phyloP scores from a whole-genome alignment of 805 yeast species.

The Metschnikowia gruessii region DNA sequence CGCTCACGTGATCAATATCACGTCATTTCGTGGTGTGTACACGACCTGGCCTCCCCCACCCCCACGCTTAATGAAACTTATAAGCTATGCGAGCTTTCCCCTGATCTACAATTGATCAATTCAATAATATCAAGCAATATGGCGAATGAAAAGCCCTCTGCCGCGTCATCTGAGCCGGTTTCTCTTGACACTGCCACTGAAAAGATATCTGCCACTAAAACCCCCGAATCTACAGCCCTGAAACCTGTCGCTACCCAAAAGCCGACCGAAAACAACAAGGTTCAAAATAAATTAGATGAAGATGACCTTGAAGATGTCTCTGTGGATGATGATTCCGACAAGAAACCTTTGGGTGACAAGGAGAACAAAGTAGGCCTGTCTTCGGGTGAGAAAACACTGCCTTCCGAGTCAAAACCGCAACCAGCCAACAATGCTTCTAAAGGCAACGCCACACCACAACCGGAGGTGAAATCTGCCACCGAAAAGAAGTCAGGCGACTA shows the following conservation, averaged over 20 bases:
- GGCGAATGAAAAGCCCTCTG: slow-evolving; percentile 26
- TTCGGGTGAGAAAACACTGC: background rate
- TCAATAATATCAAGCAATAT: background rate
- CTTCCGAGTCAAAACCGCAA: background rate
- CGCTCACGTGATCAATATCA: background rate
- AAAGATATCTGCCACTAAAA: background rate
- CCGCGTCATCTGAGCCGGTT: slow-evolving; percentile 37
- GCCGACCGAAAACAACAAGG: background rate
- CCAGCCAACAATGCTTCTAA: background rate
- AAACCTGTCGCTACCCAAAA: background rate
- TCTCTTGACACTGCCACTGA: slow-evolving; percentile 21
- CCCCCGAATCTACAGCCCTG: background rate
- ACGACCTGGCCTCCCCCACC: background rate
- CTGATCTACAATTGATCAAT: background rate
- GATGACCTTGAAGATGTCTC: slow-evolving; percentile 9
- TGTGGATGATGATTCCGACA: slow-evolving; percentile 1
- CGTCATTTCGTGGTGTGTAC: background rate
- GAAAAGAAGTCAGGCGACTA: background rate
- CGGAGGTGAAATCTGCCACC: too few relatives aligned
- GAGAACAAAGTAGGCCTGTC: background rate
- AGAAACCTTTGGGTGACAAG: background rate
- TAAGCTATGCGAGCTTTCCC: background rate
- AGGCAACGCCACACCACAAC: too few relatives aligned
- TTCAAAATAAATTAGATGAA: background rate
- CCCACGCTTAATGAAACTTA: slow-evolving; percentile 2